Percentiles rank a stretch among this genome's conserved stretches.
Conservation (phyloP, 306 rosid genomes). For the Luffa acutangula region DNA sequence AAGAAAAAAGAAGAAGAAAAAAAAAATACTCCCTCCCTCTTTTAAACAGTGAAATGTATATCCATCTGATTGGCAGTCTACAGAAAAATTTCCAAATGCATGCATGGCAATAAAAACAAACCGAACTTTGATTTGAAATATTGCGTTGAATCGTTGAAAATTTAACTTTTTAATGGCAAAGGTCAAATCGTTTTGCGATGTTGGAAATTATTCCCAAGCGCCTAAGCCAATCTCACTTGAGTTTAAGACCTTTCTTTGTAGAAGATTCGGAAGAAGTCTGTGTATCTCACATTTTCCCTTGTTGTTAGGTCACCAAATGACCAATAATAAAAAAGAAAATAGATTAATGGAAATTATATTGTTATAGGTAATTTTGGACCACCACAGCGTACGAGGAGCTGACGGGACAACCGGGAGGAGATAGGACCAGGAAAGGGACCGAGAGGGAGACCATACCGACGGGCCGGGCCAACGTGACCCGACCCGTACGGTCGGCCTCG, state of each 20-base stretch:
- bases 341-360: too few relatives aligned
- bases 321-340: not conserved
- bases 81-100: not conserved
- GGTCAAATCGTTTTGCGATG: not conserved
- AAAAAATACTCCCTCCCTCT: too few relatives aligned
- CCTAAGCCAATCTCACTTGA: not conserved
- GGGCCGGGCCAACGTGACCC: too few relatives aligned
- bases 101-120: not conserved
- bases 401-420: too few relatives aligned
- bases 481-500: too few relatives aligned
- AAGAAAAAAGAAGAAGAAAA: too few relatives aligned
- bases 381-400: too few relatives aligned
- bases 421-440: too few relatives aligned
- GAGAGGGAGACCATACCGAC: too few relatives aligned
- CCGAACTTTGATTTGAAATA: constrained; percentile 3
- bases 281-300: constrained; percentile 1
- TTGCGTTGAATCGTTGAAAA: not conserved
- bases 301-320: constrained; percentile 65
- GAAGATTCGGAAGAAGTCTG: not conserved
- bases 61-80: not conserved
- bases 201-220: not conserved
- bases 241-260: not conserved
- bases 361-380: too few relatives aligned
- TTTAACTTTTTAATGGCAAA: not conserved
- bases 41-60: not conserved